Base-by-base conservation (phyloP, 2,329 filamentous ascomycete species). In the Calonectria honghensis region DNA sequence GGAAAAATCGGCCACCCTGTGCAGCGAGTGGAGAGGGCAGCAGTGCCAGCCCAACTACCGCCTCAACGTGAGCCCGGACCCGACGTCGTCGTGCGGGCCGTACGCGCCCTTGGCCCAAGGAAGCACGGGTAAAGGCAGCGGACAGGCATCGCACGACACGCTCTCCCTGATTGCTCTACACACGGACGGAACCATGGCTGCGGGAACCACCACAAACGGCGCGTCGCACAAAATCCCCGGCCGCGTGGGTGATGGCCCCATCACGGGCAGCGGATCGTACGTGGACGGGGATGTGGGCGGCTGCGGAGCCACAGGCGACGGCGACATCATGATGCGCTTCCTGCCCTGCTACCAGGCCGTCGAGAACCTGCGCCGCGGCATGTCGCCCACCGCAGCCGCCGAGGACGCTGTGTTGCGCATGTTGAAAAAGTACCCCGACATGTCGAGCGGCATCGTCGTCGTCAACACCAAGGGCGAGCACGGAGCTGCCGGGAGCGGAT, bases 291-390 rank as follows among this genome's bases (percentile, higher is more conserved):
- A 89, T 4, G 86, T 89, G 1, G 90, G 89, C 2, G 90, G 87
- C 0, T 91, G 90, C 76, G 90, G 89, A 10, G 89, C 90, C 2
- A 91, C 90, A 0, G 90, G 90, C 1, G 89, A 91, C 69, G 90
- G 90, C 0, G 90, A 91, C 77, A 81, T 91, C 73, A 90, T 91
- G 89, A 89, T 90, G 87, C 85, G 89, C 5, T 90, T 91, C 75
- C 79, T 91, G 31, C 90, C 90, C 0, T 91, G 90, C 78, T 91
- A 91, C 77, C 90, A 91, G 78, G 90, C 89, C 1, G 87, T 91
- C 1, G 90, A 91, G 83, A 90, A 84, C 73, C 73, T 91, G 80
- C 84, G 90, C 14, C 81, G 79, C 1, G 89, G 89, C 1, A 86
- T 91, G 86, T 81, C 81, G 0, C 88, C 90, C 0, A 82, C 79